These are phyloP conservation scores for Suillus lakei DNA, from an alignment of 768 basidiomycete species.

Conservation along the genomic window DNA sequence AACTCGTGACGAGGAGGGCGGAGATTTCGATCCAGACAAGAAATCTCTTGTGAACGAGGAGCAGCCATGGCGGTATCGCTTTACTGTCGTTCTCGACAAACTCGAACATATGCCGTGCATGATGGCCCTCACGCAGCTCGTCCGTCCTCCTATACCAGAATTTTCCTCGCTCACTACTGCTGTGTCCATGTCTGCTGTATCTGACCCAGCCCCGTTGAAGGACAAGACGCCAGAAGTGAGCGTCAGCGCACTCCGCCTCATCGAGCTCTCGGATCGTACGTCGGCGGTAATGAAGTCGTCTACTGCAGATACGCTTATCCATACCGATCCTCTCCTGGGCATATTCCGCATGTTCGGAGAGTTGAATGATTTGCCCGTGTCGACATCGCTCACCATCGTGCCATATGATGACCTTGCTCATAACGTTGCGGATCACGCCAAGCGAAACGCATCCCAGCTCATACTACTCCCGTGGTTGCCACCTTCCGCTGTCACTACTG, in stretches of 20 bases:
- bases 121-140: constrained; percentile 88
- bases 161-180: constrained; percentile 13
- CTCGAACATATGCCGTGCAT: constrained; percentile 87
- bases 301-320: constrained; percentile 66
- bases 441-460: constrained; percentile 63
- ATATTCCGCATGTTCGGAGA: constrained; percentile 81
- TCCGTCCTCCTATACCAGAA: constrained; percentile 48
- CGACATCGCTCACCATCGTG: constrained; percentile 74
- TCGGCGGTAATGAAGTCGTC: constrained; percentile 71
- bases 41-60: constrained; percentile 17
- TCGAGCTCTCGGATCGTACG: constrained; percentile 77
- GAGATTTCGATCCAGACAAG: constrained; percentile 13
- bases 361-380: constrained; percentile 58
- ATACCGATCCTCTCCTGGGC: constrained; percentile 71
- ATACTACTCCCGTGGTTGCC: constrained; percentile 85
- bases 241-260: constrained; percentile 82
- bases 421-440: constrained; percentile 72
- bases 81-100: constrained; percentile 88
- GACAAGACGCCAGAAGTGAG: constrained; percentile 37
- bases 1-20: constrained; percentile 40
- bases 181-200: constrained; percentile 11
- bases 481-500: constrained; percentile 27
- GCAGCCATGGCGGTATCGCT: constrained; percentile 55
- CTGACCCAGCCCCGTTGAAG: constrained; percentile 5
- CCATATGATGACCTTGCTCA: constrained; percentile 73